Evolutionary conservation across 345 rosid genomes (phyloP).

Genomic region (Linum trigynum): DNA sequence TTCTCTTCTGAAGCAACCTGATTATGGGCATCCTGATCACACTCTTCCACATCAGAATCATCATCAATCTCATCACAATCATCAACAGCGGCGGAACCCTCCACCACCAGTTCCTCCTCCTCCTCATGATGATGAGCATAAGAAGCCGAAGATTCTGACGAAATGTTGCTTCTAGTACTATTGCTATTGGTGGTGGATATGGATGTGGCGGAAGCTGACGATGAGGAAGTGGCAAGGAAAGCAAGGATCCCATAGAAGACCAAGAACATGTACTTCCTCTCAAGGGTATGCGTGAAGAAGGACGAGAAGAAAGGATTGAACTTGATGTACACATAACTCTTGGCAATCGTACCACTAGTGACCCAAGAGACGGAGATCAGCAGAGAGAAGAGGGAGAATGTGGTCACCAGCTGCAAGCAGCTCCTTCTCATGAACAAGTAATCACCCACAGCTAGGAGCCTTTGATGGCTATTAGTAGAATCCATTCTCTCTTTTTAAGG

Average conservation of each 20-base stretch:
- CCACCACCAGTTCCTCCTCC: not conserved
- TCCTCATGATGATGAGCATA: not conserved
- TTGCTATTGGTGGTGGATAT: not conserved
- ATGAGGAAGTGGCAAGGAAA: slow-evolving; percentile 30
- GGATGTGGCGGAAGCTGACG: not conserved
- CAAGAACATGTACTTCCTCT: slow-evolving; percentile 49
- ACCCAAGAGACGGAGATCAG: slow-evolving; percentile 28
- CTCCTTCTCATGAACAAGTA: slow-evolving; percentile 15
- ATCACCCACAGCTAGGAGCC: not conserved
- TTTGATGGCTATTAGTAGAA: not conserved
- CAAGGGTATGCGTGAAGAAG: slow-evolving; percentile 25
- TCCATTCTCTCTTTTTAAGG: no score
- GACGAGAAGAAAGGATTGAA: slow-evolving; percentile 33
- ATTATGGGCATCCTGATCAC: not conserved
- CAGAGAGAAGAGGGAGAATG: slow-evolving; percentile 23
- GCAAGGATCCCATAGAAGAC: slow-evolving; percentile 51
- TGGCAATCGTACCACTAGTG: not conserved
- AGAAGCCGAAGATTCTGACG: not conserved
- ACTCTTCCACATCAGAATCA: slow-evolving; percentile 7
- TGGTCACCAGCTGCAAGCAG: slow-evolving; percentile 15
- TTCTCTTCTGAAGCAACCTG: no score
- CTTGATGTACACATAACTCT: slow-evolving; percentile 13
- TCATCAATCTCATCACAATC: not conserved
- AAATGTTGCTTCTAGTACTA: not conserved
- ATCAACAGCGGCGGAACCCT: no score